These are phyloP conservation scores for Lachnellula suecica DNA, from an alignment of 2,329 filamentous ascomycete genomes.

Conservation along the genomic window DNA sequence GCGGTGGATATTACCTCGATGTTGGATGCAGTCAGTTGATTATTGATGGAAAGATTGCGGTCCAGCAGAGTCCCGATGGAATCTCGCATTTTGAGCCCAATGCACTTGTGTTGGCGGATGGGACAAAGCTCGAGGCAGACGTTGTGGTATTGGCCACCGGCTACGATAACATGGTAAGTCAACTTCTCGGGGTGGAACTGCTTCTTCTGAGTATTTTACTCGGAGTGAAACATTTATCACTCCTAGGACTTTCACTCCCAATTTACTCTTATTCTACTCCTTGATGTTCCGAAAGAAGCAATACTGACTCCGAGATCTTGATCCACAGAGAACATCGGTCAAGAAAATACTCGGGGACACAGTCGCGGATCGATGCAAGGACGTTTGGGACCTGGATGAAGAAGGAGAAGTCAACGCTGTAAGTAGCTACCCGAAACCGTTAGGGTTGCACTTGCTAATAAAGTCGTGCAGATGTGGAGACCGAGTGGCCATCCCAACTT, in stretches of 20 bases:
- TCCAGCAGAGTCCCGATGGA: slow-evolving; percentile 45
- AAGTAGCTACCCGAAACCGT: neutral
- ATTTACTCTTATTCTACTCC: too few species aligned
- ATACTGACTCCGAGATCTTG: too few species aligned
- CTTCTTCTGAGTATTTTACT: too few species aligned
- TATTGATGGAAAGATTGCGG: slow-evolving; percentile 50
- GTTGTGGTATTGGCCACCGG: slow-evolving; percentile 47
- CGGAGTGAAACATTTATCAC: too few species aligned
- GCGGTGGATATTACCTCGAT: slow-evolving; percentile 59
- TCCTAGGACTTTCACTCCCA: too few species aligned
- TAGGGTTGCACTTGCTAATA: neutral
- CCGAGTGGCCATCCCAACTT: slow-evolving; percentile 47
- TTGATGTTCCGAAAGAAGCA: too few species aligned
- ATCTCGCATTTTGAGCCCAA: slow-evolving; percentile 42
- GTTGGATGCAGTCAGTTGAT: slow-evolving; percentile 52
- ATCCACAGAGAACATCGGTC: slow-evolving; percentile 22
- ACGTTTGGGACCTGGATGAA: slow-evolving; percentile 47
- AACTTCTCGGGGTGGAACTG: too few species aligned
- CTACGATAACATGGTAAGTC: slow-evolving; percentile 57
- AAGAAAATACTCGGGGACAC: slow-evolving; percentile 47
- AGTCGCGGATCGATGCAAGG: slow-evolving; percentile 44
- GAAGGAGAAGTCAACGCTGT: slow-evolving; percentile 41
- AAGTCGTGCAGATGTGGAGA: slow-evolving; percentile 41
- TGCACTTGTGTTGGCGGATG: slow-evolving; percentile 41
- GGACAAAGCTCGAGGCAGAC: slow-evolving; percentile 46